Conservation (phyloP, 805 yeast species). For the Grigorovia humatica region DNA sequence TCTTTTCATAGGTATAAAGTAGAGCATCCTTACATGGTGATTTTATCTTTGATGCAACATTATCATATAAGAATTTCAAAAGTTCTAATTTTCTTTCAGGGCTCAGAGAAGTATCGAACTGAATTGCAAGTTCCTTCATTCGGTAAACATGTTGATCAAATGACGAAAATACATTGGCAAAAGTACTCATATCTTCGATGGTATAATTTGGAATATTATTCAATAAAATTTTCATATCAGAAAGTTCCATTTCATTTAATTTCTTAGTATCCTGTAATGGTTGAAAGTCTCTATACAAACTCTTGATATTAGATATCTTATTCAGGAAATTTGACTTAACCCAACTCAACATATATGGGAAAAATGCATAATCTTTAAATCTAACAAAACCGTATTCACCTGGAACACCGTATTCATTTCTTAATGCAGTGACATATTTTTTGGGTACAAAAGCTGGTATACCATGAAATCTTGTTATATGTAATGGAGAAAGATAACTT, state of each 20-base stretch:
- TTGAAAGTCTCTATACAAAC: slow-evolving; percentile 5
- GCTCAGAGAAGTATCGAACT: slow-evolving; percentile 8
- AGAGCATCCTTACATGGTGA: slow-evolving; percentile 23
- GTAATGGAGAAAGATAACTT: slow-evolving; percentile 44
- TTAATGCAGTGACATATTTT: slow-evolving; percentile 33
- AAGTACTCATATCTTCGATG: slow-evolving; percentile 9
- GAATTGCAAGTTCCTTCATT: slow-evolving; percentile 21
- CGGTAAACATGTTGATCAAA: slow-evolving; percentile 18
- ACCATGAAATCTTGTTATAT: slow-evolving; percentile 44
- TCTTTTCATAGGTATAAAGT: slow-evolving; percentile 13
- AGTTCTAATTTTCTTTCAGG: slow-evolving; percentile 8
- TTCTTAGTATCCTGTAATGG: slow-evolving; percentile 8
- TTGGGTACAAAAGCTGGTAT: slow-evolving; percentile 48
- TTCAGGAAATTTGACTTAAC: slow-evolving; percentile 18
- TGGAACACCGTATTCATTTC: slow-evolving; percentile 39
- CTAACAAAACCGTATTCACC: slow-evolving; percentile 23
- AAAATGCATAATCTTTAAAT: slow-evolving; percentile 35
- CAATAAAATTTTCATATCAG: slow-evolving; percentile 12
- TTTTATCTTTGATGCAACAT: slow-evolving; percentile 6
- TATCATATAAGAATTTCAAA: slow-evolving; percentile 9
- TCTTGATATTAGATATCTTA: slow-evolving; percentile 10
- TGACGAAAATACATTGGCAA: slow-evolving; percentile 7
- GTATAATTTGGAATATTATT: slow-evolving; percentile 14
- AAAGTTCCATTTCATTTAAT: slow-evolving; percentile 9
- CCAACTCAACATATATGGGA: slow-evolving; percentile 52